Percentiles rank a stretch among this genome's conserved stretches.
phyloP scores from a whole-genome alignment of 805 yeast species.

The Barnettozyma botsteinii region DNA sequence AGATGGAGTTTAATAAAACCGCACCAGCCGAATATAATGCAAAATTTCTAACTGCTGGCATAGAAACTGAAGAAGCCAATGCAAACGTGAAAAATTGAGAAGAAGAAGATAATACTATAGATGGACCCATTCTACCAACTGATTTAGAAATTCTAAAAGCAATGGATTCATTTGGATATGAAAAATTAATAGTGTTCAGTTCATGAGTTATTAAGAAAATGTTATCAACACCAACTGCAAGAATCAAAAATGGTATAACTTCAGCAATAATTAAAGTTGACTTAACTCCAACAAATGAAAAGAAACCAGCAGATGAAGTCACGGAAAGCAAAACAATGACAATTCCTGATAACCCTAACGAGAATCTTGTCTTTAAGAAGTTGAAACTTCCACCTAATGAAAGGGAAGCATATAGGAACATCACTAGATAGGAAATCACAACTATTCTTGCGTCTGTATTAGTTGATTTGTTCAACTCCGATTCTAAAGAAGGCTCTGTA shows the following conservation, averaged over 20 bases:
- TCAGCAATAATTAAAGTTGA: conserved; percentile 93
- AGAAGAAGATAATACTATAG: conserved; percentile 69
- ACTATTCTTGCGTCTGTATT: conserved; percentile 73
- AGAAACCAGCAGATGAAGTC: conserved; percentile 73
- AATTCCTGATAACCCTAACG: conserved; percentile 81
- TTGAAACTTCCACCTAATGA: conserved; percentile 59
- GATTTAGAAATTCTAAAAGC: conserved; percentile 59
- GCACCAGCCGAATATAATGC: conserved; percentile 90
- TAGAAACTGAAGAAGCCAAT: conserved; percentile 72
- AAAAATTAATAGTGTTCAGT: conserved; percentile 46
- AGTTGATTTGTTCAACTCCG: conserved; percentile 77
- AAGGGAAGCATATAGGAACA: conserved; percentile 85
- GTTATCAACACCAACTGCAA: conserved; percentile 96
- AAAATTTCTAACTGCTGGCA: conserved; percentile 96
- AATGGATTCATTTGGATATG: conserved; percentile 41
- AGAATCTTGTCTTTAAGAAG: conserved; percentile 50
- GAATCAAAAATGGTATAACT: conserved; percentile 86
- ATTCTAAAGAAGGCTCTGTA: conserved; percentile 78
- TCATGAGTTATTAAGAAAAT: conserved; percentile 84
- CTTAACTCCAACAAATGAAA: conserved; percentile 69
- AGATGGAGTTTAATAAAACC: conserved; percentile 62
- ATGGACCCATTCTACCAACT: conserved; percentile 76
- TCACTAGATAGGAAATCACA: conserved; percentile 66
- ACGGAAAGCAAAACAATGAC: conserved; percentile 77
- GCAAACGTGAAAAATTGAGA: conserved; percentile 78